These are phyloP conservation scores for Lagenidium sp. DNA, from an alignment of 352 stramenopile genomes.

Conservation along the genomic window DNA sequence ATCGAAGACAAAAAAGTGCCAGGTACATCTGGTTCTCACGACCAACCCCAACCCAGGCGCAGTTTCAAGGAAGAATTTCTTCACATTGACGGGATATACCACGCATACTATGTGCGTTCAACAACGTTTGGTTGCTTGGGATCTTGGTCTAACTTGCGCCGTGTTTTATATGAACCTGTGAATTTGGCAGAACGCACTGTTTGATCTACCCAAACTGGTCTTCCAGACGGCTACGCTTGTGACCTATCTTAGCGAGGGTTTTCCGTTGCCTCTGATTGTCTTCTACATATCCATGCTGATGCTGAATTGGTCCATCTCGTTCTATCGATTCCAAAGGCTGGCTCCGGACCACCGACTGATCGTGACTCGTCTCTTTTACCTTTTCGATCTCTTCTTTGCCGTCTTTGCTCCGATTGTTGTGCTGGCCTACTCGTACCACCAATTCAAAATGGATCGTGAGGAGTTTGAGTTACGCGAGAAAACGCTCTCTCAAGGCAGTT, in stretches of 20 bases:
- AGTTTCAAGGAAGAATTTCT: constrained; percentile 2
- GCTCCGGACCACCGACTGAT: constrained; percentile 5
- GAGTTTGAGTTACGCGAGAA: constrained; percentile 5
- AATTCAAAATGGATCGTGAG: constrained; percentile 16
- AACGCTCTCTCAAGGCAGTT: constrained; percentile 8
- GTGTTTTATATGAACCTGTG: no score
- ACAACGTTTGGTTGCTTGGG: neutral
- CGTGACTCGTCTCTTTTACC: constrained; percentile 10
- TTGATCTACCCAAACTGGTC: constrained; percentile 15
- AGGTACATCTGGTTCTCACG: no score
- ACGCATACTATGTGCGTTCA: constrained; percentile 9
- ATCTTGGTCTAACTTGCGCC: neutral
- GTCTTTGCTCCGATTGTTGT: constrained; percentile 19
- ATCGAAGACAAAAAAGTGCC: no score
- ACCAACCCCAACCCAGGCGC: no score
- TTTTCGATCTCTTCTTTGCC: constrained; percentile 26
- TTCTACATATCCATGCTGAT: constrained; percentile 15
- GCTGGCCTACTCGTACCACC: constrained; percentile 11
- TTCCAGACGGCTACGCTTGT: constrained; percentile 14
- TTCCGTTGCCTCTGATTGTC: constrained; percentile 14
- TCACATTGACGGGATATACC: constrained; percentile 3
- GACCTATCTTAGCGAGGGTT: constrained; percentile 13
- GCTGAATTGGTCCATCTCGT: constrained; percentile 16
- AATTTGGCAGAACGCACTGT: constrained; percentile 9
- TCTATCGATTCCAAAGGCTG: constrained; percentile 16